phyloP scores from a whole-genome alignment of 306 rosid genomes.

The Pueraria montana region DNA sequence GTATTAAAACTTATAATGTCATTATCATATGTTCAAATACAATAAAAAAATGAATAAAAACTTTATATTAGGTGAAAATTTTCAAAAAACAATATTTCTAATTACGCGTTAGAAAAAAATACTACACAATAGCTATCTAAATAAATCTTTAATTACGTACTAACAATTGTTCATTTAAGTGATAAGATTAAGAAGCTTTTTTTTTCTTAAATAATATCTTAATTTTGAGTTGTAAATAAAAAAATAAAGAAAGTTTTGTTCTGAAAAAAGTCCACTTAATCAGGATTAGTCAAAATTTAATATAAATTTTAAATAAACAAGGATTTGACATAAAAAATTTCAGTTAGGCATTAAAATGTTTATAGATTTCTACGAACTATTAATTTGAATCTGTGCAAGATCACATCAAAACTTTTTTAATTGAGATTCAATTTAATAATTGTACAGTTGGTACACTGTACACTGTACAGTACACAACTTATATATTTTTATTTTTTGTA shows the following conservation, averaged over 20 bases:
- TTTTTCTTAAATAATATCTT: background rate
- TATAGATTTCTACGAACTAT: background rate
- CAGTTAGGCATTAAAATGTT: background rate
- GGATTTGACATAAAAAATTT: background rate
- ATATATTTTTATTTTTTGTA: background rate
- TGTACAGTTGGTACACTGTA: background rate
- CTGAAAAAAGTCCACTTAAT: background rate
- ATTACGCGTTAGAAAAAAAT: too few species aligned
- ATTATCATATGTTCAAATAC: too few species aligned
- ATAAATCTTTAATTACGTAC: too few species aligned
- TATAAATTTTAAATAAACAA: background rate
- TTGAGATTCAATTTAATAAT: background rate
- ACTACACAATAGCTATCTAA: too few species aligned
- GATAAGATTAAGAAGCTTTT: background rate
- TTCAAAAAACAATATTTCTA: too few species aligned
- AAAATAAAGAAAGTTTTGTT: background rate
- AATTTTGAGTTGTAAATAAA: background rate
- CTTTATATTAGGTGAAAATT: too few species aligned
- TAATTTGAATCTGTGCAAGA: background rate
- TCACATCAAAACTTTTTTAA: constrained; percentile 1
- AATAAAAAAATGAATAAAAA: too few species aligned
- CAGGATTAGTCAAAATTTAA: background rate
- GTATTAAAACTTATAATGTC: too few species aligned
- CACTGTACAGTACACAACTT: background rate
- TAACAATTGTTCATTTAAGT: background rate